Evolutionary conservation across 257 asterid genomes (phyloP).

Genomic region (Nicotiana otophora): DNA sequence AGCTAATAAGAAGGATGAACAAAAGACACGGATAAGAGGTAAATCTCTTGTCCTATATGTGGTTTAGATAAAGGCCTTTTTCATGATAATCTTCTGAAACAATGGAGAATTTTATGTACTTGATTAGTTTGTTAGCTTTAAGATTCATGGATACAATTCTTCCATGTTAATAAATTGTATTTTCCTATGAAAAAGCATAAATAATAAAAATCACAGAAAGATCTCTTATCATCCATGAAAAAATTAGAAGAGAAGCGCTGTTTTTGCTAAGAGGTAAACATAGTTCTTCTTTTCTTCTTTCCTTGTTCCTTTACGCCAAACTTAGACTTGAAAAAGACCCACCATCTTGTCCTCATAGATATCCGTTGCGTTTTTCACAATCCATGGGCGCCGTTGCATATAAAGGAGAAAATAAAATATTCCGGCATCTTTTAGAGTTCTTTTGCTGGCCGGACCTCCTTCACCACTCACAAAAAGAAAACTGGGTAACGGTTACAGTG

Average conservation of each 20-base stretch:
- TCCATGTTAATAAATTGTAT: background rate
- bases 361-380: background rate
- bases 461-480: background rate
- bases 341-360: background rate
- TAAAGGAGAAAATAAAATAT: background rate
- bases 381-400: background rate
- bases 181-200: too few relatives aligned
- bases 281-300: background rate
- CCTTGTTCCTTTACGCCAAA: background rate
- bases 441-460: background rate
- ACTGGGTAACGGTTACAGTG: background rate
- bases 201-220: background rate
- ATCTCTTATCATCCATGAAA: background rate
- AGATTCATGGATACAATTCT: background rate
- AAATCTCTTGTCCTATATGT: background rate
- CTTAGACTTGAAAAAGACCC: background rate
- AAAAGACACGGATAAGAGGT: background rate
- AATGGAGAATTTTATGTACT: background rate
- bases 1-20: background rate
- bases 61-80: background rate
- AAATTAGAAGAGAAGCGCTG: background rate
- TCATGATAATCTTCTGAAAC: background rate
- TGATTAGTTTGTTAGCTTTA: background rate
- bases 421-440: background rate
- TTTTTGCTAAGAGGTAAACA: background rate